Evolutionary conservation across 306 rosid genomes (phyloP).

Genomic region (Glycine latifolia): DNA sequence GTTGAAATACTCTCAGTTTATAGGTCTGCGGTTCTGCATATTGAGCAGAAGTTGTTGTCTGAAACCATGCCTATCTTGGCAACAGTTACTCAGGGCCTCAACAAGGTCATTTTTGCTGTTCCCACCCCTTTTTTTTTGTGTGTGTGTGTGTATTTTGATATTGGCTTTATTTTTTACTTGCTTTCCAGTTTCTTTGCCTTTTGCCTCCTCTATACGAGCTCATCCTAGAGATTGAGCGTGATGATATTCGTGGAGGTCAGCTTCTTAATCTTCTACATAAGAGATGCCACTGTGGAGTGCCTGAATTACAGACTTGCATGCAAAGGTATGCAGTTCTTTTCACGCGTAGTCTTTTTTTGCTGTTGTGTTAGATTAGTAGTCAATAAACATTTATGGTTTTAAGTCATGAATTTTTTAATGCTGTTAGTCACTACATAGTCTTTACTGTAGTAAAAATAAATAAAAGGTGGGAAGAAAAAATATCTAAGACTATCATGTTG

Average conservation of each 20-base stretch:
- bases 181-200: conserved; percentile 79
- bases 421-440: not conserved
- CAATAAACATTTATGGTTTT: not conserved
- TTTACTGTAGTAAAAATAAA: not conserved
- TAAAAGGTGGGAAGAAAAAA: conserved; percentile 20
- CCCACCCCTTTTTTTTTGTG: no score
- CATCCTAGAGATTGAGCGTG: conserved; percentile 81
- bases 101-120: conserved; percentile 62
- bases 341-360: conserved; percentile 3
- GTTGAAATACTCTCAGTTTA: conserved; percentile 86
- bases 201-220: conserved; percentile 89
- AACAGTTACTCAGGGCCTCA: conserved; percentile 86
- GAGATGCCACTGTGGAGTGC: conserved; percentile 97
- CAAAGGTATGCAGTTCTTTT: conserved; percentile 69
- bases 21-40: conserved; percentile 83
- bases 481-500: conserved; percentile 11
- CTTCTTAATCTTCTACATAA: conserved; percentile 88
- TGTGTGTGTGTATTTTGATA: not conserved
- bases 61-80: conserved; percentile 91
- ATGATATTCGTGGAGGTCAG: conserved; percentile 88
- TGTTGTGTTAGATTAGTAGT: not conserved
- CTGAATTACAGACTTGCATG: conserved; percentile 93
- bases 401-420: no score
- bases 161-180: not conserved
- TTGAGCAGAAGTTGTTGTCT: conserved; percentile 85